Evolutionary conservation across 257 asterid genomes (phyloP).

Genomic region (Solanum microdontum): DNA sequence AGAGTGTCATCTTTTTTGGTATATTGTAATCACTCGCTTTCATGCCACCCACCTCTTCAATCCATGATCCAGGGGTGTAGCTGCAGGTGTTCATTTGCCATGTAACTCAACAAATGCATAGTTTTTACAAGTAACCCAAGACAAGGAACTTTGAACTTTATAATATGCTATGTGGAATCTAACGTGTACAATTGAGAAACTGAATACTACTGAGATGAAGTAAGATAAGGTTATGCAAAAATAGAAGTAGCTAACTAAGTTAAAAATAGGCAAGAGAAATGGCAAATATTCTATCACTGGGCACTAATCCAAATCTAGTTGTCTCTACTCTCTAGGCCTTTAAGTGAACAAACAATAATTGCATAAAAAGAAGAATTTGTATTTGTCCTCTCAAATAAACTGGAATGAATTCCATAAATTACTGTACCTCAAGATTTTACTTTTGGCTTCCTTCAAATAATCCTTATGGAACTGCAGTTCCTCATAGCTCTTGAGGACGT

Average conservation of each 20-base stretch:
- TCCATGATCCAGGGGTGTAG: conserved; percentile 70
- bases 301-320: neutral
- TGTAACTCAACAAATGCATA: neutral
- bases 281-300: neutral
- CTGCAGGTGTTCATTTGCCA: conserved; percentile 24
- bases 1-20: conserved; percentile 40
- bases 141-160: neutral
- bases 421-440: conserved; percentile 46
- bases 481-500: conserved; percentile 38
- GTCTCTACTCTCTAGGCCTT: neutral
- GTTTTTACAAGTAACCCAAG: neutral
- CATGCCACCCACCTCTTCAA: conserved; percentile 25
- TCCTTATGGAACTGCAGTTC: conserved; percentile 18
- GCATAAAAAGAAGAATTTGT: neutral
- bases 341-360: neutral
- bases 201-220: neutral
- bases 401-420: neutral
- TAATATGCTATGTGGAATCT: neutral
- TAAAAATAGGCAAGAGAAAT: neutral
- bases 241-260: neutral
- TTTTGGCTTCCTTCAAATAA: conserved; percentile 35
- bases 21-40: conserved; percentile 14
- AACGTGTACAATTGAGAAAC: neutral
- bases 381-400: neutral
- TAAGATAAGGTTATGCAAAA: neutral